Evolutionary conservation across 306 rosid species (phyloP).

Genomic region (Lathyrus oleraceus): DNA sequence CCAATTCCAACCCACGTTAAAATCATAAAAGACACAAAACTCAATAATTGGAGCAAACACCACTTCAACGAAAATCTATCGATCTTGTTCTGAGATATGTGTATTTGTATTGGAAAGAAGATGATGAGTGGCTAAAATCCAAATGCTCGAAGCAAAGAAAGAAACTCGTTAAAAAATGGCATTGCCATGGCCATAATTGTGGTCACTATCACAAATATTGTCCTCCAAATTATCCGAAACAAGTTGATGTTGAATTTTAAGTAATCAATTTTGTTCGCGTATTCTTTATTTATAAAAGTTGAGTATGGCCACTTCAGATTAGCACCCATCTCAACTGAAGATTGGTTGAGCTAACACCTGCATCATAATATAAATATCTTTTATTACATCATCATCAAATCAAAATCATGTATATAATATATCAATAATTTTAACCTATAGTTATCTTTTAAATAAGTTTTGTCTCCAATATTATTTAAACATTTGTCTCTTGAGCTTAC

Average conservation of each 20-base stretch:
- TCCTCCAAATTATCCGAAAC: conserved; percentile 59
- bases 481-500: no score
- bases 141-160: conserved; percentile 61
- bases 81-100: conserved; percentile 48
- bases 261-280: conserved; percentile 8
- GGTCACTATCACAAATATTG: conserved; percentile 39
- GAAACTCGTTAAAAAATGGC: conserved; percentile 64
- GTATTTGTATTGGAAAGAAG: conserved; percentile 65
- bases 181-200: conserved; percentile 48
- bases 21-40: conserved; percentile 44
- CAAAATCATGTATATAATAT: background rate
- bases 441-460: no score
- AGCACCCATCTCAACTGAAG: conserved; percentile 53
- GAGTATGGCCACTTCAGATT: conserved; percentile 52
- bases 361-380: background rate
- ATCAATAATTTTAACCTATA: background rate
- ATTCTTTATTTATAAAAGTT: conserved; percentile 42
- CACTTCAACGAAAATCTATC: conserved; percentile 37
- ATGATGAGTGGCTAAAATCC: conserved; percentile 68
- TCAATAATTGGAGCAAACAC: conserved; percentile 51
- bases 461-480: no score
- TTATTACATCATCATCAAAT: background rate
- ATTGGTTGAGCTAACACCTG: conserved; percentile 62
- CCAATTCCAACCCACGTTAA: conserved; percentile 44
- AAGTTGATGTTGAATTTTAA: conserved; percentile 34